Base-by-base conservation (phyloP, 805 yeast species). In the Lipomyces anomalus region DNA sequence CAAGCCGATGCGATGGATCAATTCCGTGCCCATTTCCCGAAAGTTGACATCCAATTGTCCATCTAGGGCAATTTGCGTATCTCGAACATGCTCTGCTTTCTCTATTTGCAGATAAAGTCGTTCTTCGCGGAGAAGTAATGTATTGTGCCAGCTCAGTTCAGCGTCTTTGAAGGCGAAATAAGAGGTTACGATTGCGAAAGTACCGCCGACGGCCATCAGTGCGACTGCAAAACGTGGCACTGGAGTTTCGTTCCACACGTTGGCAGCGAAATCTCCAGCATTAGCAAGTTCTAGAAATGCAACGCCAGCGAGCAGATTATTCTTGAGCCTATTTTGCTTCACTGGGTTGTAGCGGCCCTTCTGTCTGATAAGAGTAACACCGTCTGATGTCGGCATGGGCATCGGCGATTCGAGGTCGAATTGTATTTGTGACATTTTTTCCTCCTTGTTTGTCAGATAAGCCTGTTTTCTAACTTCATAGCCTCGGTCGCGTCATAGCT, bases 231-330 rank as follows among this genome's bases (percentile, higher is more conserved):
- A 32, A 18, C 6, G 17, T 32, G 35, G 35, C 4, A 32, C 35
- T 17, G 35, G 35, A 17, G 18, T 32, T 9, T 32, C 35, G 18
- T 32, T 32, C 35, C 35, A 32, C 9, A 32, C 35, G 9, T 32
- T 32, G 17, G 35, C 35, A 6, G 35, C 35, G 18, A 32, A 32
- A 11, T 32, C 35, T 9, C 35, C 35, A 6, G 35, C 35, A 32
- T 32, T 32, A 6, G 35, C 35, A 7, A 32, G 35, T 9, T 32
- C 35, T 9, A 32, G 35, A 32, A 32, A 21, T 2, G 11, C 35
- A 9, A 11, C 35, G 9, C 35, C 18, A 9, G 35, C 35, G 35
- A 32, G 35, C 11, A 32, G 35, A 32, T 21, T 32, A 11, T 32
- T 32, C 18, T 32, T 21, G 18, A 32, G 18, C 18, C 6, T 32